These are phyloP conservation scores for Podospora comata DNA, from an alignment of 495 filamentous ascomycete species.

Conservation along the genomic window DNA sequence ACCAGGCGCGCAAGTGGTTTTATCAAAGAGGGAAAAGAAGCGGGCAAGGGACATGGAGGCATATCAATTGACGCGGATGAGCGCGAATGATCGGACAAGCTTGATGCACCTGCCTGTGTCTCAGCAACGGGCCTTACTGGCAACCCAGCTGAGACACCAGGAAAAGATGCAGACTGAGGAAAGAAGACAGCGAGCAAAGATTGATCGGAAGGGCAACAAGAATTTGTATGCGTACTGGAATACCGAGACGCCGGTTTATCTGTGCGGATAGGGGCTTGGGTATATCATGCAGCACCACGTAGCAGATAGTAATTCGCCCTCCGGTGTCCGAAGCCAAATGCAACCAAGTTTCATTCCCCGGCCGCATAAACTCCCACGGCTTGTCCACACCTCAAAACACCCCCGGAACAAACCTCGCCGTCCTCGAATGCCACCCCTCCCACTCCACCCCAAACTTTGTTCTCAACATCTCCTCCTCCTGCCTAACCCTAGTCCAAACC, in stretches of 20 bases:
- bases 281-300: too few relatives aligned
- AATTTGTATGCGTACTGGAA: slow-evolving; percentile 12
- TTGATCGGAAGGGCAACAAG: slow-evolving; percentile 10
- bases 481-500: slow-evolving; percentile 26
- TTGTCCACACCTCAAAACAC: slow-evolving; percentile 20
- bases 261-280: neutral
- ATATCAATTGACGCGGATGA: slow-evolving; percentile 30
- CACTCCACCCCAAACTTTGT: slow-evolving; percentile 42
- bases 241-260: slow-evolving; percentile 6
- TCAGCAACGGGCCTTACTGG: slow-evolving; percentile 32
- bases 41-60: slow-evolving; percentile 19
- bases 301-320: too few relatives aligned
- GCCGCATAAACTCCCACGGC: too few relatives aligned
- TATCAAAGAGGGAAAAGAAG: slow-evolving; percentile 10
- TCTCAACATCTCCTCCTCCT: slow-evolving; percentile 47
- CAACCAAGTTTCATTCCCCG: too few relatives aligned
- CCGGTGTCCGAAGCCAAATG: too few relatives aligned
- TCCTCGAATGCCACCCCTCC: slow-evolving; percentile 42
- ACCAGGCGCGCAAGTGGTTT: neutral
- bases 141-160: slow-evolving; percentile 29
- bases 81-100: slow-evolving; percentile 28
- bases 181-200: slow-evolving; percentile 6
- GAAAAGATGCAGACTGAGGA: slow-evolving; percentile 29
- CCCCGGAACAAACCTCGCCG: slow-evolving; percentile 32
- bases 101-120: slow-evolving; percentile 30